Base-by-base conservation (phyloP, 305 asterid genomes). In the Andrographis paniculata region DNA sequence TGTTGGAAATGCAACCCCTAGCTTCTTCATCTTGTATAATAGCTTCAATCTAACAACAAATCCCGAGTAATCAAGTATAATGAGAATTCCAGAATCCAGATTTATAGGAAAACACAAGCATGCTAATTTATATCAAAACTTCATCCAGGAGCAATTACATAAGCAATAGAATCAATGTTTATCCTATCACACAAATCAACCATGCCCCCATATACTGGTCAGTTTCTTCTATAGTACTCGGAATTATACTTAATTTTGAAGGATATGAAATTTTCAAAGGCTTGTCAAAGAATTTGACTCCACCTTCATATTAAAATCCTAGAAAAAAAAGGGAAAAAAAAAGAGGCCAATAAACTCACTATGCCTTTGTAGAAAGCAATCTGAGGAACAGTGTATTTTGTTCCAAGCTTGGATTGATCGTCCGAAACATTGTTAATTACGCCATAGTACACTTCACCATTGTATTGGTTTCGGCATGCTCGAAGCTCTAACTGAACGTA, bases 341-440 rank as follows among this genome's bases (percentile, higher is more conserved):
- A 8, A 35, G 48, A 20, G 24, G 23, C 17, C 43, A 52, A 42
- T 60, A 46, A 38, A 15, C 91, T 74, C 77, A 89, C 98, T 49
- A 86, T 77, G 79, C 88, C 88, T 66, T 73, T 82, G 68, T 85
- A 86, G 53, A 82, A 78, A 50, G 96, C 84, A 53, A 89, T 78
- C 69, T 89, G 96, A 45, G 98, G 95, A 74, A 78, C 71, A 14
- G 80, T 55, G 55, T 76, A 89, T 48, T 78, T 85, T 18, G 96
- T 89, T 36, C 96, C 95, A 39, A 82, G 79, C 74, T 89, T 80
- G 54, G 98, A 82, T 50, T 77, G 91, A 2, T 85, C 96, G 30
- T 89, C 96, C 0, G 82, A 58, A 28, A 80, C 78, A 42, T 73
- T 89, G 62, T 89, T 89, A 43, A 83, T 85, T n/a, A 89, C 77